phyloP scores from a whole-genome alignment of 208 protist genomes.

The Leptomonas pyrrhocoris region DNA sequence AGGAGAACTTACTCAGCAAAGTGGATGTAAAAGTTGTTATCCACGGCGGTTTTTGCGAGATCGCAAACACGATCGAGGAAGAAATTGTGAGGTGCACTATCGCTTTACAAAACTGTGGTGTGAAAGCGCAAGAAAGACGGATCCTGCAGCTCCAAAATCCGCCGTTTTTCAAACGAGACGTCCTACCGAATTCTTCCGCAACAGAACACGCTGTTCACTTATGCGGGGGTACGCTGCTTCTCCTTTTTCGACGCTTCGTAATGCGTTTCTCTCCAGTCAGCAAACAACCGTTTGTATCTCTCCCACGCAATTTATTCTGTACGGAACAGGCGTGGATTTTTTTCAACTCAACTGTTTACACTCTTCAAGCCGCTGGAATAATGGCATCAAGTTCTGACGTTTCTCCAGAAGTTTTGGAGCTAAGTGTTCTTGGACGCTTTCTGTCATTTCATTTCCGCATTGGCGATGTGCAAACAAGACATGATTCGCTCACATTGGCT shows the following conservation, averaged over 20 bases:
- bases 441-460: conserved; percentile 72
- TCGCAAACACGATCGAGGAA: conserved; percentile 37
- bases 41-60: conserved; percentile 56
- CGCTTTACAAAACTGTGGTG: conserved; percentile 17
- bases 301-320: conserved; percentile 52
- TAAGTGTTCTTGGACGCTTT: conserved; percentile 63
- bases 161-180: conserved; percentile 10
- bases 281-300: conserved; percentile 50
- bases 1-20: conserved; percentile 24
- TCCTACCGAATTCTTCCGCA: conserved; percentile 12
- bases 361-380: conserved; percentile 42
- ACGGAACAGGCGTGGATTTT: conserved; percentile 37
- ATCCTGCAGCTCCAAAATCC: conserved; percentile 9
- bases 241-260: conserved; percentile 72
- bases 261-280: conserved; percentile 41
- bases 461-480: not conserved
- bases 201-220: not conserved
- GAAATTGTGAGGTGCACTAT: conserved; percentile 41
- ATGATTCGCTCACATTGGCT: conserved; percentile 36
- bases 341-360: conserved; percentile 39
- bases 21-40: conserved; percentile 43
- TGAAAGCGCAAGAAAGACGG: conserved; percentile 25
- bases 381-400: conserved; percentile 23
- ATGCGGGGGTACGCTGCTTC: conserved; percentile 48
- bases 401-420: conserved; percentile 29